Base-by-base conservation (phyloP, 23 red algal genomes). In the Cyanidioschyzon merolae region DNA sequence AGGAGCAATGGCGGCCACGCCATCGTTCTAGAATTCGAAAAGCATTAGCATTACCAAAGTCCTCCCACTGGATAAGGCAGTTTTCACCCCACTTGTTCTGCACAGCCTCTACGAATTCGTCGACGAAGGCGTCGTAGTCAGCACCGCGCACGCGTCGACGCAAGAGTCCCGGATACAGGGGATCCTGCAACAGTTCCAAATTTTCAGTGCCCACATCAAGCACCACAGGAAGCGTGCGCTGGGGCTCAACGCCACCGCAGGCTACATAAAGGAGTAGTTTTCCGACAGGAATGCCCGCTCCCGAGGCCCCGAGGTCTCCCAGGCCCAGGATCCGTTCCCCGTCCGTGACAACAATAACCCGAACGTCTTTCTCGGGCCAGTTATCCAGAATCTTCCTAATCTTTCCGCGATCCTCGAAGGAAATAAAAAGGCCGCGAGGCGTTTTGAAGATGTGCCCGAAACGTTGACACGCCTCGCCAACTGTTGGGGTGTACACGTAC, bases 181-280 rank as follows among this genome's bases (percentile, higher is more conserved):
- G 88, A 74, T 98, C 77, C 38, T 91, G 75, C 2, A 85, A 78
- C 39, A 98, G 35, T 39, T 76, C 75, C 50, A 76, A 80, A 54
- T 98, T 98, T 50, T 98, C 87, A 12, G 94, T 98, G 37, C 94
- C 94, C 2, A 91, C 94, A 82, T 98, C 94, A 12, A 98, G 68
- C 38, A 92, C 85, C 3, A 98, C 84, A 1, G 94, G 94, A 7
- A 98, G 75, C 32, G 84, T 87, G 18, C 68, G 68, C 37, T 77
- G 58, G 35, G 94, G 94, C 24, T 58, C 77, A 29, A 98, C 59
- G 3, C 94, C 94, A 27, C 88, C 94, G 34, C 84, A 88, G 1
- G 94, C 89, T 0, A 88, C 80, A 58, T 98, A 98, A 26, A 98
- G 80, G 18, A 80, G 84, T 36, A 91, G 77, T 77, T 98, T 98